These are phyloP conservation scores for Ephemerocybe angulata DNA, from an alignment of 768 basidiomycete genomes.

Conservation along the genomic window DNA sequence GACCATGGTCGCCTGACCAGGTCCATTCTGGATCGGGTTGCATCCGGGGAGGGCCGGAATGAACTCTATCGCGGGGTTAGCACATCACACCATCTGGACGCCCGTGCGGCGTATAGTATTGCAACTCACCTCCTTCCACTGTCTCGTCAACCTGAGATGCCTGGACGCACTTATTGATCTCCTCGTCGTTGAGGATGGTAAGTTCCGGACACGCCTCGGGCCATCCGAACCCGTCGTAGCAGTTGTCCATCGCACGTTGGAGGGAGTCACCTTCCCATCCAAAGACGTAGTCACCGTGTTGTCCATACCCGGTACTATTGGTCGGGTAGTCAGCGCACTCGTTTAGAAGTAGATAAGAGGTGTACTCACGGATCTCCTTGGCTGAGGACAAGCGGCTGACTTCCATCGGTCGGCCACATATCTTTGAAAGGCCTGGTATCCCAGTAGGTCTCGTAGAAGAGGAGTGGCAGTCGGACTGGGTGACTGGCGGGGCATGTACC, in stretches of 20 bases:
- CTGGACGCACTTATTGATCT: conserved; percentile 9
- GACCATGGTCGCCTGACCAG: neutral
- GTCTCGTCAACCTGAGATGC: conserved; percentile 4
- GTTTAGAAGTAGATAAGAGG: neutral
- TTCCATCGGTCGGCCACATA: conserved; percentile 11
- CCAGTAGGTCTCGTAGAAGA: conserved; percentile 13
- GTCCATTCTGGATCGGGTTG: conserved; percentile 10
- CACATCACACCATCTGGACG: neutral
- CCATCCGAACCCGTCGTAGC: conserved; percentile 9
- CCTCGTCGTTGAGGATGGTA: conserved; percentile 7
- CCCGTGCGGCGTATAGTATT: neutral
- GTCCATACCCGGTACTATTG: conserved; percentile 10
- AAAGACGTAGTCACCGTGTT: conserved; percentile 11
- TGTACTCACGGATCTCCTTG: conserved; percentile 15
- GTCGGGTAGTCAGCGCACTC: neutral
- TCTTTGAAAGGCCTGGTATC: conserved; percentile 13
- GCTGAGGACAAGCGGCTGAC: conserved; percentile 12
- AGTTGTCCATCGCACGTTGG: conserved; percentile 10
- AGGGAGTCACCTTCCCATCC: conserved; percentile 11
- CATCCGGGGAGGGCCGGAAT: conserved; percentile 7
- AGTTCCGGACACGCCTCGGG: conserved; percentile 6
- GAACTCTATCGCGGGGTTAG: neutral
- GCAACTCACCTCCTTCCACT: conserved; percentile 9
- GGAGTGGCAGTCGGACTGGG: conserved; percentile 8
- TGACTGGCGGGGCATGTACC: conserved; percentile 7